Base-by-base conservation (phyloP, 768 basidiomycete species). In the Cystobasidium onofrii region DNA sequence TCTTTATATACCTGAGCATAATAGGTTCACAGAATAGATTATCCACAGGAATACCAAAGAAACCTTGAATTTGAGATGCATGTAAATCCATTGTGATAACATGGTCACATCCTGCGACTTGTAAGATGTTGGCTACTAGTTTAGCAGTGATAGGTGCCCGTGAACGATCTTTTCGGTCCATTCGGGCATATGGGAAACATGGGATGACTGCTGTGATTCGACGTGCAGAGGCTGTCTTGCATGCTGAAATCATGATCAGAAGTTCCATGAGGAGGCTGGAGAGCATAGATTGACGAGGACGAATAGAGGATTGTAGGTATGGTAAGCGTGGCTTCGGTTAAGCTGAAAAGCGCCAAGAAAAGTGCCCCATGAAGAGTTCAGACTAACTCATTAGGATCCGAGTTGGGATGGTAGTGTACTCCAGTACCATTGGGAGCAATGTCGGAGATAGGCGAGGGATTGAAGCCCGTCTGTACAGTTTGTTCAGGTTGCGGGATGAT, bases 51-150 rank as follows among this genome's bases (percentile, higher is more conserved):
- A 98, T 92, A 81, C 97, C 93, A 81, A 98, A 98, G 84, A 98
- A 98, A 7, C 95, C 95, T 80, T 98, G 95, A 74, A 97, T 98
- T 83, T 98, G 95, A 78, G 90, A 90, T 50, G 95, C 94, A 80
- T 97, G 95, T 64, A 98, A 84, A 81, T 98, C 94, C 90, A 98
- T 95, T n/a, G 95, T 97, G 77, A 99, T 97, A 79, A 99, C 89
- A 80, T 98, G 95, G 82, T 98, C 95, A 80, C 93, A 96, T 27
- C 95, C 95, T 10, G 96, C 94, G 60, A 96, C 91, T 54, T 88
- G 89, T 74, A 99, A 85, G 95, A 98, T 98, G 82, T 96, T 98
- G 27, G 95, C 94, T 61, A 98, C 91, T 67, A 99, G 86, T 83
- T 99, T 99, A 57, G 95, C 93, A 3, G 95, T 97, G 81, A 99